phyloP scores from a whole-genome alignment of 306 rosid genomes.

The Elaeagnus macrophylla region DNA sequence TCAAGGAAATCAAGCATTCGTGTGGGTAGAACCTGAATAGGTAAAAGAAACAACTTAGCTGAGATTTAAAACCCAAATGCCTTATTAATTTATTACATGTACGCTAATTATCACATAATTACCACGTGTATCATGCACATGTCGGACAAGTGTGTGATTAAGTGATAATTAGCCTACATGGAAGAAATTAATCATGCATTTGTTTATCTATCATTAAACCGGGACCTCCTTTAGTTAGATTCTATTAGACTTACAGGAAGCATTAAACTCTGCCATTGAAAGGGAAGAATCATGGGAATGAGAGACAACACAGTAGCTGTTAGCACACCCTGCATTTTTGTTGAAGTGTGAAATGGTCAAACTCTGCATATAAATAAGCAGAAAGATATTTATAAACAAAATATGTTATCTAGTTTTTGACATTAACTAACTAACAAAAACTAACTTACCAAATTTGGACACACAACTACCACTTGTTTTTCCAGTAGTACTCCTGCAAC shows the following conservation, averaged over 20 bases:
- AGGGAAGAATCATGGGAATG: slow-evolving; percentile 86
- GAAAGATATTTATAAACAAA: slow-evolving; percentile 10
- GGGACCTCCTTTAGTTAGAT: not conserved
- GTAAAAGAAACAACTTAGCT: slow-evolving; percentile 12
- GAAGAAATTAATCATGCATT: not conserved
- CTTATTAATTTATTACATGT: no score
- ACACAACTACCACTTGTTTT: slow-evolving; percentile 67
- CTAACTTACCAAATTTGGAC: slow-evolving; percentile 70
- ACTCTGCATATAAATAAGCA: slow-evolving; percentile 6
- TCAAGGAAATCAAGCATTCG: slow-evolving; percentile 85
- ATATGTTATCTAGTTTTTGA: slow-evolving; percentile 3
- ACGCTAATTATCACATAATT: no score
- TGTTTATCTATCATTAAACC: not conserved
- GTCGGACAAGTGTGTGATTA: no score
- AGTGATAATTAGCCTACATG: not conserved
- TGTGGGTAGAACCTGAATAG: slow-evolving; percentile 70
- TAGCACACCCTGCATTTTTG: slow-evolving; percentile 67
- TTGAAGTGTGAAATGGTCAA: slow-evolving; percentile 29
- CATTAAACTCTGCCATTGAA: slow-evolving; percentile 92
- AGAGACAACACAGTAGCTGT: slow-evolving; percentile 68
- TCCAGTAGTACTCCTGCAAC: slow-evolving; percentile 73
- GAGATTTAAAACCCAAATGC: no score
- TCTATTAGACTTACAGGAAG: slow-evolving; percentile 69
- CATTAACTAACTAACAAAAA: slow-evolving; percentile 7
- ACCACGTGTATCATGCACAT: no score